Evolutionary conservation across 495 filamentous ascomycete genomes (phyloP).

Genomic region (Polyplosphaeria fusca): DNA sequence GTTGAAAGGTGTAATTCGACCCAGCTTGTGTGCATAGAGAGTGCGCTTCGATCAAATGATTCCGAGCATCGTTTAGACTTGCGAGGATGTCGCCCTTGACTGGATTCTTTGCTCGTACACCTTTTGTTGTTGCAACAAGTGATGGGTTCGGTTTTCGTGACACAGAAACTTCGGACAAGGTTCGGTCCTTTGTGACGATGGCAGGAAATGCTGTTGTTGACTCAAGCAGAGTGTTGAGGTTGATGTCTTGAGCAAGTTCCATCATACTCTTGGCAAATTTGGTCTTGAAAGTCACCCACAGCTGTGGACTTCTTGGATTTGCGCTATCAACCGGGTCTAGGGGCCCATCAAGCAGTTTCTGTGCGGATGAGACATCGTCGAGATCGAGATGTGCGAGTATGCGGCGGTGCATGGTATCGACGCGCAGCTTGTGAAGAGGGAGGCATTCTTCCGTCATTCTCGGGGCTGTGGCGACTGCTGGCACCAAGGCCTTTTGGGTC

Average conservation of each 20-base stretch:
- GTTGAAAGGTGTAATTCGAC: conserved; percentile 48
- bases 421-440: conserved; percentile 10
- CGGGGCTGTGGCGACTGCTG: background rate
- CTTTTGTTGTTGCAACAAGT: conserved; percentile 4
- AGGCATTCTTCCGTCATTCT: conserved; percentile 21
- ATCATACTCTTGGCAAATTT: conserved; percentile 60
- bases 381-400: conserved; percentile 54
- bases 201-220: conserved; percentile 84
- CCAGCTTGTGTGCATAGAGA: conserved; percentile 49
- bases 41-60: conserved; percentile 56
- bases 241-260: conserved; percentile 71
- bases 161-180: conserved; percentile 6
- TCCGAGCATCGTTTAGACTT: conserved; percentile 59
- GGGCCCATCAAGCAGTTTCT: conserved; percentile 44
- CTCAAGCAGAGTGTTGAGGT: conserved; percentile 84
- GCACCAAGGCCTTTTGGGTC: background rate
- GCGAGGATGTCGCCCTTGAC: conserved; percentile 51
- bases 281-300: conserved; percentile 39
- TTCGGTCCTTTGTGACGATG: conserved; percentile 40
- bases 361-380: conserved; percentile 55
- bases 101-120: conserved; percentile 34
- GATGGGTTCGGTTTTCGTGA: background rate
- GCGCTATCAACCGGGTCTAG: conserved; percentile 14
- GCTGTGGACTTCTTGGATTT: conserved; percentile 14
- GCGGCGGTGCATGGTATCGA: conserved; percentile 41